Evolutionary conservation across 441 rosid genomes (phyloP), one percentile per base, ranked within the genome.

Genomic region (Adansonia grandidieri): DNA sequence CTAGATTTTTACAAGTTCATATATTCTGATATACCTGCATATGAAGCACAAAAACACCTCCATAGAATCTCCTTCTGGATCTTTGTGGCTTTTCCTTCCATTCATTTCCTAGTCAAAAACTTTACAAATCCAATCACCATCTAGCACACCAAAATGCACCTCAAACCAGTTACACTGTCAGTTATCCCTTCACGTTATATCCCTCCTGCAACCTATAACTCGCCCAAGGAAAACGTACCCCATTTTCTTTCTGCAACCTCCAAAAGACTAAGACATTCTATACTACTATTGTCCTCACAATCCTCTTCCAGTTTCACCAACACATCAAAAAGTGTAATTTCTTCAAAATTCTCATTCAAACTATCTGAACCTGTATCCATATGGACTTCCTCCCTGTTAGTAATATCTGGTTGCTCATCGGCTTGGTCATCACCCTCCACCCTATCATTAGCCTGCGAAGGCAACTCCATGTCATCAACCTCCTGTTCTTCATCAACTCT

Each of bases 191-290:
- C 68, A 19, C 28, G 20, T 58, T 58, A 8, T 5, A 19, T 4
- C 40, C 65, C 71, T 60, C 77, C 37, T 17, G 42, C 53, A 0
- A 56, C 37, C 22, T 61, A 77, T 40, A 73, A 1, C 56, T 74
- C 62, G 73, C 64, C 37, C 14, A 51, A 54, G 87, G 87, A 77
- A 87, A 84, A 50, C 80, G 78, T 60, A 86, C 40, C 77, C 90
- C 90, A 65, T 28, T 83, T 68, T 63, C 69, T 73, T 85, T 84
- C 84, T 6, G 83, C 91, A 65, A 75, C 78, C 56, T 89, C 90
- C 78, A 84, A 65, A 45, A 83, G 63, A 48, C 83, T 82, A 13
- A 76, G 56, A 20, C 71, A 78, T 67, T 64, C 80, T 28, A 85
- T 61, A 74, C n/a, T 47, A 32, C 47, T 70, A 76, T 78, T 89